Conservation (phyloP, 257 asterid species). For the Eucommia ulmoides region DNA sequence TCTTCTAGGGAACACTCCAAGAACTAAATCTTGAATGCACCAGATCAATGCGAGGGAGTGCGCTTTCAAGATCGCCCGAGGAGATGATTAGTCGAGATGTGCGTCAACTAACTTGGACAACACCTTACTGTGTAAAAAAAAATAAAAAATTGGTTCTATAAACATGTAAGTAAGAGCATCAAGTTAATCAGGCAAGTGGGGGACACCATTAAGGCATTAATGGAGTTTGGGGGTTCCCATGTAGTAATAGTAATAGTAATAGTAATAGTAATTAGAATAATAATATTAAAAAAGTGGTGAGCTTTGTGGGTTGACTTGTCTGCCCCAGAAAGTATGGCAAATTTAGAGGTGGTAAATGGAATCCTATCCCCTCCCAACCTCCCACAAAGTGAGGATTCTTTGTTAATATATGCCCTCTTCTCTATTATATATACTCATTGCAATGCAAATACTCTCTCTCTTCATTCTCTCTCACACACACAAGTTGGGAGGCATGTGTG, state of each 20-base stretch:
- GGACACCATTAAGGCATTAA: background rate
- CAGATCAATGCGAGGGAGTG: no score
- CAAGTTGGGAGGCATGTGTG: conserved; percentile 30
- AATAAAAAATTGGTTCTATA: no score
- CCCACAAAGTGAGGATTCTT: conserved; percentile 25
- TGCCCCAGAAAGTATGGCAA: conserved; percentile 50
- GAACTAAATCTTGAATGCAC: no score
- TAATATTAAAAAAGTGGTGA: conserved; percentile 10
- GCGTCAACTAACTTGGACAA: no score
- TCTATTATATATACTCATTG: background rate
- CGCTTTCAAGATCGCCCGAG: no score
- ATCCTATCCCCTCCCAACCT: conserved; percentile 30
- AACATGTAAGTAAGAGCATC: no score
- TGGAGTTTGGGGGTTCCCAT: background rate
- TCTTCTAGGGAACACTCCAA: no score
- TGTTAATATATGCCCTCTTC: conserved; percentile 18
- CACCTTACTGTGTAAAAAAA: no score
- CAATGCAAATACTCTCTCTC: conserved; percentile 5
- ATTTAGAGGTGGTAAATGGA: conserved; percentile 50
- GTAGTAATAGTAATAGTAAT: background rate
- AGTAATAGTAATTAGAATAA: background rate
- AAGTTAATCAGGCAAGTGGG: background rate
- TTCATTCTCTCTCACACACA: conserved; percentile 5
- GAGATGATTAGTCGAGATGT: no score
- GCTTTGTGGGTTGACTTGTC: conserved; percentile 92